These are phyloP conservation scores for Jasminum sambac DNA, from an alignment of 257 asterid genomes.

Conservation along the genomic window DNA sequence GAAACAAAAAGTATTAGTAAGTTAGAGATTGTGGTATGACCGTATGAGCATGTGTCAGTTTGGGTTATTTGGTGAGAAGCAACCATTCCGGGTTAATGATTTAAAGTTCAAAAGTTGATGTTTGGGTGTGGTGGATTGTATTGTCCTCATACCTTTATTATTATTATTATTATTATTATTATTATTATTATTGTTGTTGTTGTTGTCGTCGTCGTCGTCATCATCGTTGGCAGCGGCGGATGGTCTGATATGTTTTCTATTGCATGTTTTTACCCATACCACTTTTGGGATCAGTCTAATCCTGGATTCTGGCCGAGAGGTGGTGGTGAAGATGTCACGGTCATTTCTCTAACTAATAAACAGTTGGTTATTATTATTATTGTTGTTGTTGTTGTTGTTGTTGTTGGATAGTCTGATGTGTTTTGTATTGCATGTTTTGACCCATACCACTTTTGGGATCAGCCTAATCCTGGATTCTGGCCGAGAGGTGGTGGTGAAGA, in stretches of 20 bases:
- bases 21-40: background rate
- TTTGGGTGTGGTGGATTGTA: too few relatives aligned
- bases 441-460: constrained; percentile 28
- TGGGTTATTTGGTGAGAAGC: background rate
- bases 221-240: too few relatives aligned
- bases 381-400: too few relatives aligned
- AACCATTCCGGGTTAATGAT: background rate
- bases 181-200: too few relatives aligned
- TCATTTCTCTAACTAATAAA: constrained; percentile 21
- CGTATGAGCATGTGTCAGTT: background rate
- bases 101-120: constrained; percentile 19
- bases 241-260: constrained; percentile 26
- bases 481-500: constrained; percentile 43
- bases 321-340: constrained; percentile 52
- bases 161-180: constrained; percentile 19
- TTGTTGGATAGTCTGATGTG: too few relatives aligned
- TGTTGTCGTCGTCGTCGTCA: too few relatives aligned
- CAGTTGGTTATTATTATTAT: too few relatives aligned
- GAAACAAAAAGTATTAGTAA: constrained; percentile 16
- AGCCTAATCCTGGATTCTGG: too few relatives aligned
- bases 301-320: constrained; percentile 35
- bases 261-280: constrained; percentile 23
- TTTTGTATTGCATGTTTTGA: constrained; percentile 24
- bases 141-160: constrained; percentile 14
- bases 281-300: constrained; percentile 49